These are phyloP conservation scores for Penicillium maclennaniae DNA, from an alignment of 495 filamentous ascomycete species.

Conservation along the genomic window DNA sequence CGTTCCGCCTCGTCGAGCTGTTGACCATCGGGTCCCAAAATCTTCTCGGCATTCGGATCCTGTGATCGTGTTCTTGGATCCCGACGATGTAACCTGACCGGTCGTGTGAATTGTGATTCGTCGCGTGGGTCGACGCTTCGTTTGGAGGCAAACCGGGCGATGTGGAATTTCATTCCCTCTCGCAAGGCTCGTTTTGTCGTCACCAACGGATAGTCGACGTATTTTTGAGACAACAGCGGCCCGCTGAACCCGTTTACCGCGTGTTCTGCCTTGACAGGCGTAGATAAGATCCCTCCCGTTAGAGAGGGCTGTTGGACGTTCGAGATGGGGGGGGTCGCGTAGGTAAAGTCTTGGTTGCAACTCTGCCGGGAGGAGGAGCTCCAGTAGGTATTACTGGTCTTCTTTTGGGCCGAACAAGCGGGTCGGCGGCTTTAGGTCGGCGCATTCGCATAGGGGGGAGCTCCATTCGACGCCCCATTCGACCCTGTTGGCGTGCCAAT, in stretches of 20 bases:
- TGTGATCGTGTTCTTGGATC: slow-evolving; percentile 71
- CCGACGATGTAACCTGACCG: slow-evolving; percentile 81
- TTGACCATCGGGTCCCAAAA: slow-evolving; percentile 38
- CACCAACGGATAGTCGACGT: slow-evolving; percentile 66
- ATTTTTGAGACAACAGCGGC: slow-evolving; percentile 46
- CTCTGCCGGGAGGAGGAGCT: slow-evolving; percentile 13
- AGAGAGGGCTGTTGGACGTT: slow-evolving; percentile 7
- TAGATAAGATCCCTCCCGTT: slow-evolving; percentile 9
- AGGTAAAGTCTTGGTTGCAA: slow-evolving; percentile 26
- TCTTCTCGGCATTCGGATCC: slow-evolving; percentile 37
- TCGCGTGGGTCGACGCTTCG: slow-evolving; percentile 67
- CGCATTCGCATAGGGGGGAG: slow-evolving; percentile 40
- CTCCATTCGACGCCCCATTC: slow-evolving; percentile 36
- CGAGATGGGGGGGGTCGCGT: slow-evolving; percentile 17
- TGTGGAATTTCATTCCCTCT: slow-evolving; percentile 79
- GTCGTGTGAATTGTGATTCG: slow-evolving; percentile 77
- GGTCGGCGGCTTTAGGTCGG: slow-evolving; percentile 56
- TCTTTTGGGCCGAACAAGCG: slow-evolving; percentile 64
- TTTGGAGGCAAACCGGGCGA: slow-evolving; percentile 70
- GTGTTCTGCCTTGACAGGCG: slow-evolving; percentile 34
- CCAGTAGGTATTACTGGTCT: slow-evolving; percentile 32
- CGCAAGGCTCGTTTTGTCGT: slow-evolving; percentile 76
- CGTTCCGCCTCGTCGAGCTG: slow-evolving; percentile 61
- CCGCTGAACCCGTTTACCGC: slow-evolving; percentile 58
- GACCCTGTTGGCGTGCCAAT: slow-evolving; percentile 27